These are phyloP conservation scores for Sporothrix dimorphospora DNA, from an alignment of 2,329 filamentous ascomycete genomes.

Conservation along the genomic window DNA sequence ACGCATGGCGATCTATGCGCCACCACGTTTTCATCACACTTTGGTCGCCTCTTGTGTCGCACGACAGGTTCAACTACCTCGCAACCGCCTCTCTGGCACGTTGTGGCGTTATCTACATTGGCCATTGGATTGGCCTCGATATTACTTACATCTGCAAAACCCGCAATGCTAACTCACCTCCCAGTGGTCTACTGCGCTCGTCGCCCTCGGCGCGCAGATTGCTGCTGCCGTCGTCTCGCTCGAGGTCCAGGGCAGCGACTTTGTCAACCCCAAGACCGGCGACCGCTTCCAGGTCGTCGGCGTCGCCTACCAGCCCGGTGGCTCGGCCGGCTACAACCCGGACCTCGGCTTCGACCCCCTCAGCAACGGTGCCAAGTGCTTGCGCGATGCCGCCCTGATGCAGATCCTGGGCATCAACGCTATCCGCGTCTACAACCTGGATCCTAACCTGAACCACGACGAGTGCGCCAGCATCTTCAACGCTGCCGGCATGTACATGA, in stretches of 20 bases:
- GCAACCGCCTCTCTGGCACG: background rate
- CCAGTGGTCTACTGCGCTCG: constrained; percentile 50
- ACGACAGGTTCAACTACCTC: background rate
- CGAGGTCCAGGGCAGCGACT: constrained; percentile 59
- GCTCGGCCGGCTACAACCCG: constrained; percentile 64
- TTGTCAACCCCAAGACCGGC: constrained; percentile 62
- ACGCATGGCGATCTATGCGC: constrained; percentile 13
- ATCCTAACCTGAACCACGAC: constrained; percentile 68
- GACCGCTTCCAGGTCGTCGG: constrained; percentile 68
- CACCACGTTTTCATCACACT: background rate
- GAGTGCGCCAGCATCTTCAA: constrained; percentile 71
- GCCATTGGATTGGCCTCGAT: background rate
- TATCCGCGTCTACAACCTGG: constrained; percentile 71
- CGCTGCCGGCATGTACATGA: constrained; percentile 69
- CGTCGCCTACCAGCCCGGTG: constrained; percentile 70
- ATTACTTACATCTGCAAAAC: too few relatives aligned
- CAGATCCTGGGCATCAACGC: constrained; percentile 67
- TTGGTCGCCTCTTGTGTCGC: background rate
- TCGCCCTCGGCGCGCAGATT: constrained; percentile 57
- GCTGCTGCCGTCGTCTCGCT: constrained; percentile 62
- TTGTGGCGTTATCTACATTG: background rate
- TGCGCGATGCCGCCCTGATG: constrained; percentile 67
- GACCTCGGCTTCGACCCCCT: constrained; percentile 59
- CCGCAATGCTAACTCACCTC: background rate
- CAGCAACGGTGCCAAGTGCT: constrained; percentile 60